phyloP scores from a whole-genome alignment of 148 eudicot species.

The Rhododendron vialii region DNA sequence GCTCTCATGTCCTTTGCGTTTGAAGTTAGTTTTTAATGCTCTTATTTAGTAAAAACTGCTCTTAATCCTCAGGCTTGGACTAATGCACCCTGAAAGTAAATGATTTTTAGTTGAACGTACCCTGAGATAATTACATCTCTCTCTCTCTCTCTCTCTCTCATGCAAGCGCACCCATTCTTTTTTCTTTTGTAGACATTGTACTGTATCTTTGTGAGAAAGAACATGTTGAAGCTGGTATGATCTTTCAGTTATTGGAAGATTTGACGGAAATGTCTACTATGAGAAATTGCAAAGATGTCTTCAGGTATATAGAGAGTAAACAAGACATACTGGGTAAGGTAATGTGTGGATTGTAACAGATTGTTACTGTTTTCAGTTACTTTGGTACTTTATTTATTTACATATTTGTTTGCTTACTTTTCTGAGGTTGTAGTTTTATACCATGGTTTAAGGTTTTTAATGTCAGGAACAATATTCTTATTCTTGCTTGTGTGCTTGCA shows the following conservation, averaged over 20 bases:
- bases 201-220: constrained; percentile 97
- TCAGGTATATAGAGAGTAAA: constrained; percentile 95
- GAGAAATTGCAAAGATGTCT: constrained; percentile 92
- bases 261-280: constrained; percentile 99
- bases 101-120: background rate
- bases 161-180: background rate
- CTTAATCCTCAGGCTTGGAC: background rate
- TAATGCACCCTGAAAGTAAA: background rate
- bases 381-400: background rate
- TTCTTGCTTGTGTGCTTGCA: constrained; percentile 12
- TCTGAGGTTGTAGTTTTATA: background rate
- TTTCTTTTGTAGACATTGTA: constrained; percentile 60
- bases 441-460: background rate
- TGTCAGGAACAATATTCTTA: background rate
- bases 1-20: background rate
- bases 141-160: background rate
- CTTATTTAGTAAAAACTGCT: background rate
- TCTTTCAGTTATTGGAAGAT: constrained; percentile 95
- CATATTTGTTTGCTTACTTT: background rate
- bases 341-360: background rate
- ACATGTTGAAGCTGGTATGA: constrained; percentile 97
- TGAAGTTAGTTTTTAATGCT: background rate
- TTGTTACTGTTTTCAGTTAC: background rate
- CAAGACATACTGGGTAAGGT: constrained; percentile 99
- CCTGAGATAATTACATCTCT: background rate